Percentiles rank a stretch among this genome's conserved stretches.
Evolutionary conservation across 148 eudicot genomes (phyloP).

Genomic region (Heliamphora exappendiculata): DNA sequence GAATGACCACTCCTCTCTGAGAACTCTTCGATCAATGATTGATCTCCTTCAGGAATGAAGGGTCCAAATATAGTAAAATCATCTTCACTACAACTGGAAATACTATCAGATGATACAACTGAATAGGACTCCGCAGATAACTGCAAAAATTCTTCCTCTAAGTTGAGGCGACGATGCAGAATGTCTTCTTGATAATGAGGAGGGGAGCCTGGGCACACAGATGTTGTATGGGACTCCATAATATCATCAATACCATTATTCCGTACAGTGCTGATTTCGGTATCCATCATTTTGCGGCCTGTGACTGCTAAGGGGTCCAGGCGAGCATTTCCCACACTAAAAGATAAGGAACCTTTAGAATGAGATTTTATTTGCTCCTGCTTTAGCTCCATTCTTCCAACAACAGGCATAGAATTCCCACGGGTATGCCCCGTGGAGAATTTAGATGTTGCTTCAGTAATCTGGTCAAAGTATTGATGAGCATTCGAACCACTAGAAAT

Average conservation of each 20-base stretch:
- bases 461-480: conserved; percentile 25
- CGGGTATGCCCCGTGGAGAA: conserved; percentile 12
- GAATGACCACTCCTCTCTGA: conserved; percentile 22
- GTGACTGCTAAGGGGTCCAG: conserved; percentile 16
- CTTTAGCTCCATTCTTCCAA: conserved; percentile 14
- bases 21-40: conserved; percentile 28
- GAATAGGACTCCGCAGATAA: conserved; percentile 69
- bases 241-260: conserved; percentile 28
- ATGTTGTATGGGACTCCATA: conserved; percentile 28
- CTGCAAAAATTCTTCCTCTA: conserved; percentile 81
- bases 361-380: conserved; percentile 20
- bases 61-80: conserved; percentile 30
- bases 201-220: conserved; percentile 52
- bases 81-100: conserved; percentile 60
- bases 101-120: conserved; percentile 74
- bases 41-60: conserved; percentile 26
- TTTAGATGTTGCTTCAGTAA: conserved; percentile 27
- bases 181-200: conserved; percentile 86
- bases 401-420: conserved; percentile 11
- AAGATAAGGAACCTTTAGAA: conserved; percentile 10
- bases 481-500: conserved; percentile 28
- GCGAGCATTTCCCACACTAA: conserved; percentile 12
- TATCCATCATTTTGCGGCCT: conserved; percentile 21
- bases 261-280: conserved; percentile 13
- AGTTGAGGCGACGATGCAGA: conserved; percentile 66